Evolutionary conservation across 495 filamentous ascomycete species (phyloP).

Genomic region (Extremus antarcticus): DNA sequence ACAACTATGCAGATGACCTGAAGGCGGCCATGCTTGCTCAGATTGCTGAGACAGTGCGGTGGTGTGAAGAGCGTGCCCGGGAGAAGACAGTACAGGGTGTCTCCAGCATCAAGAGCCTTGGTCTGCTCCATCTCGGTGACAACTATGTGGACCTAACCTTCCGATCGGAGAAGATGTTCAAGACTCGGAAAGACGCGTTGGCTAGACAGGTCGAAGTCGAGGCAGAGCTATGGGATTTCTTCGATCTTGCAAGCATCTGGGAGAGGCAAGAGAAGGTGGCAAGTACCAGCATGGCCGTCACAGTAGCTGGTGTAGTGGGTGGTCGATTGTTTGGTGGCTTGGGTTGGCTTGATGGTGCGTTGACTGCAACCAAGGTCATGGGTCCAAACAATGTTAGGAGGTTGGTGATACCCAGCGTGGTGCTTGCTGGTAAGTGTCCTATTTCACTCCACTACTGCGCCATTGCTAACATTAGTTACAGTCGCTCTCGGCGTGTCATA

Average conservation of each 20-base stretch:
- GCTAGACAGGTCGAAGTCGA: constrained; percentile 78
- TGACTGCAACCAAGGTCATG: constrained; percentile 66
- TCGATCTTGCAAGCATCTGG: constrained; percentile 71
- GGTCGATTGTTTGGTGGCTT: constrained; percentile 69
- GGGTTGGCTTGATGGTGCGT: constrained; percentile 77
- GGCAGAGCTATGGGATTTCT: constrained; percentile 84
- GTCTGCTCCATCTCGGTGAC: constrained; percentile 76
- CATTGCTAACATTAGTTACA: constrained; percentile 34
- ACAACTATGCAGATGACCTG: constrained; percentile 87
- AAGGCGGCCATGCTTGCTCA: constrained; percentile 81
- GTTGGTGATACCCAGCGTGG: constrained; percentile 67
- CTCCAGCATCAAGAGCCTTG: constrained; percentile 73
- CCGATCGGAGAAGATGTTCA: constrained; percentile 86
- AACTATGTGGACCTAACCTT: constrained; percentile 77
- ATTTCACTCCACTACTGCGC: background rate
- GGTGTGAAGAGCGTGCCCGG: constrained; percentile 77
- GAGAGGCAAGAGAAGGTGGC: constrained; percentile 90
- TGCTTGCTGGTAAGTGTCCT: constrained; percentile 59
- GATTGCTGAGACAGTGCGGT: constrained; percentile 63
- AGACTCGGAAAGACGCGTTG: constrained; percentile 62
- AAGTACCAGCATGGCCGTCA: constrained; percentile 86
- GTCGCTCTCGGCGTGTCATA: constrained; percentile 65
- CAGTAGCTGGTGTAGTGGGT: constrained; percentile 76
- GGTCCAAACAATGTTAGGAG: constrained; percentile 75
- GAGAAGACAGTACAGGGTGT: constrained; percentile 71